Conservation (phyloP, 169 alveolate species). For the Pseudocohnilembus persalinus region DNA sequence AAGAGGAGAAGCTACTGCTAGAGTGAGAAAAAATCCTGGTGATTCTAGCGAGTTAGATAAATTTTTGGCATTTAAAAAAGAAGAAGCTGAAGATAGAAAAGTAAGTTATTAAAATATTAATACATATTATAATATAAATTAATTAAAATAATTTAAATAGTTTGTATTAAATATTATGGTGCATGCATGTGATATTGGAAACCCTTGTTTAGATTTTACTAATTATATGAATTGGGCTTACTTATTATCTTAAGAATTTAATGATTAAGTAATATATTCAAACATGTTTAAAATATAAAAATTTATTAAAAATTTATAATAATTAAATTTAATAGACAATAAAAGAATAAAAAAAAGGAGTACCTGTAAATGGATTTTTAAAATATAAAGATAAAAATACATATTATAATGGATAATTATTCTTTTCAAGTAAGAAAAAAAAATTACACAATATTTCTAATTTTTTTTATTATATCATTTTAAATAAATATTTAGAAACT, state of each 20-base stretch:
- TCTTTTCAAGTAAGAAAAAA: constrained; percentile 26
- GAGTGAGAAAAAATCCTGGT: neutral
- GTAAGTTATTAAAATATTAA: neutral
- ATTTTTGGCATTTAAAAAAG: constrained; percentile 7
- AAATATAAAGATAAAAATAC: constrained; percentile 28
- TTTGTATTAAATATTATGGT: constrained; percentile 39
- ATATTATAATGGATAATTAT: constrained; percentile 32
- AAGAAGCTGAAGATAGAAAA: constrained; percentile 21
- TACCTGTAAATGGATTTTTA: constrained; percentile 39
- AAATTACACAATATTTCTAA: neutral
- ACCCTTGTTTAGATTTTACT: constrained; percentile 28
- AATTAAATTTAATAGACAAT: constrained; percentile 25
- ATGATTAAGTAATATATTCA: constrained; percentile 27
- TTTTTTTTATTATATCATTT: neutral
- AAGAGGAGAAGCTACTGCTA: constrained; percentile 4
- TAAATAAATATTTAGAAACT: constrained; percentile 9
- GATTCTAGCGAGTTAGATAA: constrained; percentile 14
- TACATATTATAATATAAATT: neutral
- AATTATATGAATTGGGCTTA: constrained; percentile 52
- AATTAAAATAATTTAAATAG: neutral
- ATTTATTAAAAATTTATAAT: neutral
- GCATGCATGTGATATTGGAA: constrained; percentile 49
- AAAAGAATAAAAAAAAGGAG: constrained; percentile 33
- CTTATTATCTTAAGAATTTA: constrained; percentile 34
- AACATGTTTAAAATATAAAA: neutral